These are phyloP conservation scores for Esteya vermicola DNA, from an alignment of 2,329 filamentous ascomycete genomes.

Conservation along the genomic window DNA sequence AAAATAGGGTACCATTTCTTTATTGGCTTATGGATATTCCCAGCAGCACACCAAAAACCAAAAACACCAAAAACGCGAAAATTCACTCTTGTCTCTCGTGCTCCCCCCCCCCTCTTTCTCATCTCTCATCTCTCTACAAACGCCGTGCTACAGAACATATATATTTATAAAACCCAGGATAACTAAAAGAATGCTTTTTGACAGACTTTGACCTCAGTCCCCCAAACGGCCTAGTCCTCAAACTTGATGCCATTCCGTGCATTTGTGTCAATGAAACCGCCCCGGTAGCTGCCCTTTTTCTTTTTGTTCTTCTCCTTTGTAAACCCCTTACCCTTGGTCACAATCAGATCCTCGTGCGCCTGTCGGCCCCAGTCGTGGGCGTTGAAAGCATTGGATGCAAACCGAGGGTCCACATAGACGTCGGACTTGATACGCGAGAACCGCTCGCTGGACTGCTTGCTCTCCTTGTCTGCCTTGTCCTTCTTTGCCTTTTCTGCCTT, in stretches of 20 bases:
- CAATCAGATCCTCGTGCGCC: constrained; percentile 74
- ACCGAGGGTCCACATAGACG: constrained; percentile 51
- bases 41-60: no score
- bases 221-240: constrained; percentile 31
- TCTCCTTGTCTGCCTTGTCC: constrained; percentile 20
- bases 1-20: no score
- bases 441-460: constrained; percentile 43
- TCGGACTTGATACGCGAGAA: constrained; percentile 67
- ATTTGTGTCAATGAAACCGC: constrained; percentile 71
- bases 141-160: constrained; percentile 1
- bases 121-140: background rate
- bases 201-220: no score
- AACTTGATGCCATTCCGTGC: constrained; percentile 87
- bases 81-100: no score
- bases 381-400: constrained; percentile 63
- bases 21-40: no score
- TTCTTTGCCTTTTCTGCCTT: no score
- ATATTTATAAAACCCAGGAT: no score
- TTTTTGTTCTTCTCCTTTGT: constrained; percentile 99
- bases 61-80: no score
- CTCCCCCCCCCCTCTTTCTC: background rate
- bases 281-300: constrained; percentile 80
- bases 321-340: constrained; percentile 92
- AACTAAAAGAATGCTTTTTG: no score
- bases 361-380: constrained; percentile 78